Percentiles rank a stretch among this genome's conserved stretches.
Conservation (phyloP, 192 early-diverging fungal species). For the Phlyctochytrium planicorne region DNA sequence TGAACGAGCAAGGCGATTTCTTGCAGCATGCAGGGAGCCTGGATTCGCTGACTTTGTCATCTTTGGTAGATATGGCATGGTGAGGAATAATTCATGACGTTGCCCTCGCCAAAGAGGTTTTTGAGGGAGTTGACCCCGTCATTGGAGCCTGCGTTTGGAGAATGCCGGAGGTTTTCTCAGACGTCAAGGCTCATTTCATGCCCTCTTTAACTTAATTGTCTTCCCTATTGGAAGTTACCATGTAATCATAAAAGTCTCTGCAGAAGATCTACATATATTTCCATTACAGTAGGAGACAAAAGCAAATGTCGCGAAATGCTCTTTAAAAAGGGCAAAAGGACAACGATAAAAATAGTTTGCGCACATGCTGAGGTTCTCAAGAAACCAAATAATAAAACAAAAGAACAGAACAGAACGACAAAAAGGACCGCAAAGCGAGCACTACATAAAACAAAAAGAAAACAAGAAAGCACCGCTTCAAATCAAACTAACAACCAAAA, state of each 20-base stretch:
- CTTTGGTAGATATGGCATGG: constrained; percentile 37
- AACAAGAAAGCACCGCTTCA: background rate
- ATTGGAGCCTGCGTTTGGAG: constrained; percentile 23
- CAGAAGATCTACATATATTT: no score
- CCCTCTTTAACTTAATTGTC: background rate
- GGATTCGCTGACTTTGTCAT: constrained; percentile 35
- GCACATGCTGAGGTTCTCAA: no score
- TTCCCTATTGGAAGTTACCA: no score
- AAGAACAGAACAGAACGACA: no score
- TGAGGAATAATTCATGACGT: constrained; percentile 19
- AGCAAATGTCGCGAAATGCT: no score
- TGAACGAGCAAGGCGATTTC: constrained; percentile 34
- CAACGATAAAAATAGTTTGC: no score
- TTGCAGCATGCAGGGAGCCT: constrained; percentile 30
- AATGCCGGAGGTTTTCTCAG: constrained; percentile 10
- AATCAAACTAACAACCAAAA: background rate
- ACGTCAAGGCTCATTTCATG: constrained; percentile 7
- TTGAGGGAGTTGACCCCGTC: constrained; percentile 31
- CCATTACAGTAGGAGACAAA: no score
- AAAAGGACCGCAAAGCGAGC: no score
- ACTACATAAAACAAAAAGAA: no score
- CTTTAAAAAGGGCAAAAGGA: no score
- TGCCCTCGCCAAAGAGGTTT: constrained; percentile 21
- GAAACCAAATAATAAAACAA: no score
- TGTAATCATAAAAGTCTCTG: no score